These are phyloP conservation scores for Saururus chinensis DNA, from an alignment of 164 flowering plant species.

Conservation along the genomic window DNA sequence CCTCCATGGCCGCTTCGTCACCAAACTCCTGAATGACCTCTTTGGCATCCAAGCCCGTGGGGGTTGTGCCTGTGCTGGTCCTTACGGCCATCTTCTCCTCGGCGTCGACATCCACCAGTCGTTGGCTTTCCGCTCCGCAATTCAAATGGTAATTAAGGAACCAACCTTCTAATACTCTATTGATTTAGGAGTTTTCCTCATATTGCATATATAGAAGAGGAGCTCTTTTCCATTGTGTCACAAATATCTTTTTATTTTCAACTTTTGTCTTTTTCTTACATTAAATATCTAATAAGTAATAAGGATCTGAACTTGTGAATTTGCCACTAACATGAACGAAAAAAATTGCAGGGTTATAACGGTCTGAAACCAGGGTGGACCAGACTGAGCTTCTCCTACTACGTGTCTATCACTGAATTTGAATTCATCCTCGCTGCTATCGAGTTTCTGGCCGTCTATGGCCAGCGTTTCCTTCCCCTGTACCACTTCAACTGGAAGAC, in stretches of 20 bases:
- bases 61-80: too few species aligned
- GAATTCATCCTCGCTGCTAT: constrained; percentile 61
- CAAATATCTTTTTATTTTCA: too few species aligned
- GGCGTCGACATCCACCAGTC: constrained; percentile 30
- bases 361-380: constrained; percentile 93
- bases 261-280: too few species aligned
- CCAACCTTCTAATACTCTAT: neutral
- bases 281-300: too few species aligned
- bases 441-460: constrained; percentile 59
- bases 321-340: neutral
- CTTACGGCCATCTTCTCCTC: constrained; percentile 70
- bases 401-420: constrained; percentile 57
- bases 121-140: constrained; percentile 32
- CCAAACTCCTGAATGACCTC: too few species aligned
- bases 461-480: constrained; percentile 65
- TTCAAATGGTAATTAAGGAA: constrained; percentile 44
- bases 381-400: constrained; percentile 75
- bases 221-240: too few species aligned
- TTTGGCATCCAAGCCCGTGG: too few species aligned
- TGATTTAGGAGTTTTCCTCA: too few species aligned
- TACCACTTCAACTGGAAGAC: constrained; percentile 60
- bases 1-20: constrained; percentile 62
- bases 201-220: too few species aligned
- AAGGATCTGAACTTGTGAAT: too few species aligned
- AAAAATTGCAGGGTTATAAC: constrained; percentile 37